Evolutionary conservation across 352 stramenopile genomes (phyloP), one percentile per base, ranked within the genome.

Genomic region (Phytophthora melonis): DNA sequence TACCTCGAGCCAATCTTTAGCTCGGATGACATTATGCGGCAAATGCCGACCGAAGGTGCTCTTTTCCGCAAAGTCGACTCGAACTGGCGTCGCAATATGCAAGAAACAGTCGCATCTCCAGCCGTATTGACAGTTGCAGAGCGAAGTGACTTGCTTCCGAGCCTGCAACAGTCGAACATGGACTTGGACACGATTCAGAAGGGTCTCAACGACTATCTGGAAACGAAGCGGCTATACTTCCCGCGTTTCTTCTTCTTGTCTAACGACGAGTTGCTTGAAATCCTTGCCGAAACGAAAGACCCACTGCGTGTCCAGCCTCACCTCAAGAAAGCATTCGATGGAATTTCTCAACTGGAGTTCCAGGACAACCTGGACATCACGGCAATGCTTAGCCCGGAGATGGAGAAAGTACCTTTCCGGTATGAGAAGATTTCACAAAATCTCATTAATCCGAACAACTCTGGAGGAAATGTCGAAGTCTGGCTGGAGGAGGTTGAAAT

Each of bases 121-220:
- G 77, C 78, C 3, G 91, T 95, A 3, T 74, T 97, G 11, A 84
- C 89, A 9, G 92, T 98, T 8, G 91, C 92, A 0, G 80, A 92
- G 53, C 82, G 91, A 10, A 78, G 78, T 0, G 93, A 97, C 5
- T 80, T 98, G 49, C 63, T 98, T 3, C 81, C 95, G 25, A 85
- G 87, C 47, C 58, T 97, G 2, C 86, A 95, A 56, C 83, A 98
- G 69, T 96, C 93, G 4, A 98, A 98, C 72, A 72, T 74, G 7
- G 92, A 98, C 67, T 81, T 98, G n/a, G 95, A 99, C 50, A 95
- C 89, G 32, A 98, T 98, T 62, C 93, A 98, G 34, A 98, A 98
- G 73, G 95, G 95, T 1, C 79, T 98, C 1, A 97, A 96, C 53
- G 91, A 98, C 64, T 98, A 98, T 70, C 70, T 98, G 62, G 91